Percentiles rank a stretch among this genome's conserved stretches.
Conservation (phyloP, 192 early-diverging fungal genomes). For the Lunasporangiospora selenospora region DNA sequence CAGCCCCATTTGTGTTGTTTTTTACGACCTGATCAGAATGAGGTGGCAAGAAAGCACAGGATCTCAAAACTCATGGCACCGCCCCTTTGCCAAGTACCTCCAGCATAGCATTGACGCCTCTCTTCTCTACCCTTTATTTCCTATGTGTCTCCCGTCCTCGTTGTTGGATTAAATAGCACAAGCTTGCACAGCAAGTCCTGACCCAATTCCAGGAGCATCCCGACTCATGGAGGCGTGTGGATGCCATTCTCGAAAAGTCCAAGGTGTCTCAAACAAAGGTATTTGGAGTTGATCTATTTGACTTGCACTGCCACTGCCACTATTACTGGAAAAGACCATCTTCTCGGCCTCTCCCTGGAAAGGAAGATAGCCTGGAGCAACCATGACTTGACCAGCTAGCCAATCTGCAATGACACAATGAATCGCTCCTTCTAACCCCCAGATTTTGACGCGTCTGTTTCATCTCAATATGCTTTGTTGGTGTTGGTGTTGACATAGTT, state of each 20-base stretch:
- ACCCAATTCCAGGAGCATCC: constrained; percentile 96
- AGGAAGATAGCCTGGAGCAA: too few species aligned
- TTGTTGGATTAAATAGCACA: too few species aligned
- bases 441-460: not conserved
- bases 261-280: constrained; percentile 86
- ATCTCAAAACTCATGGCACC: not conserved
- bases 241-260: constrained; percentile 89
- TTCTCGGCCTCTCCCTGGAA: too few species aligned
- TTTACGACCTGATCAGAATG: too few species aligned
- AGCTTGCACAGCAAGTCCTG: constrained; percentile 84
- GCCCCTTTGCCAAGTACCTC: not conserved
- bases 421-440: too few species aligned
- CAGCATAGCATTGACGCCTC: not conserved
- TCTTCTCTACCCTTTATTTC: not conserved
- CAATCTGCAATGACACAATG: too few species aligned
- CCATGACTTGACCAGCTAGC: too few species aligned
- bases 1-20: too few species aligned
- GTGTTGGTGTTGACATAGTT: too few species aligned
- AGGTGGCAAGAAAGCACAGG: too few species aligned
- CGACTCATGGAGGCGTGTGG: constrained; percentile 95
- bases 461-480: constrained; percentile 7
- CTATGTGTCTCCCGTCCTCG: not conserved
- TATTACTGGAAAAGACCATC: not conserved
- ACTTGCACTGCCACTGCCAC: too few species aligned
- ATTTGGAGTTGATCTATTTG: too few species aligned